phyloP scores from a whole-genome alignment of 352 stramenopile species.

The Blastocystis sp. region DNA sequence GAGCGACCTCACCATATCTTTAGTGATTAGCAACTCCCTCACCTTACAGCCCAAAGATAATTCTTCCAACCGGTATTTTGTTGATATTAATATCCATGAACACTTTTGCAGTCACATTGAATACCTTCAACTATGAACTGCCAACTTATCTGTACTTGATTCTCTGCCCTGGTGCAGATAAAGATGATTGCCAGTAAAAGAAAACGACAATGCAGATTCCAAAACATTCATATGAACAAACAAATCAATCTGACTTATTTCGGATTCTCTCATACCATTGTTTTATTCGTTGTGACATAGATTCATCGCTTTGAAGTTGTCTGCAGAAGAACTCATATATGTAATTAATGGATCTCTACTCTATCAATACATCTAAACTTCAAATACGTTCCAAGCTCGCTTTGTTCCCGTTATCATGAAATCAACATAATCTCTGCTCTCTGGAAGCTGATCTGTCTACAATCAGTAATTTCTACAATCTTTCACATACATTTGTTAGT shows the following conservation, averaged over 20 bases:
- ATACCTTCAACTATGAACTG: neutral
- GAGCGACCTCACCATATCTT: slow-evolving; percentile 56
- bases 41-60: slow-evolving; percentile 35
- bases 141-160: neutral
- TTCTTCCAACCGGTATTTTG: slow-evolving; percentile 5
- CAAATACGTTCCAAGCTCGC: neutral
- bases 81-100: slow-evolving; percentile 50
- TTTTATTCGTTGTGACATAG: neutral
- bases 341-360: neutral
- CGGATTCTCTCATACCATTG: neutral
- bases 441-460: neutral
- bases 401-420: neutral
- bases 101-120: slow-evolving; percentile 36
- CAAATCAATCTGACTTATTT: neutral
- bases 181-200: neutral
- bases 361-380: neutral
- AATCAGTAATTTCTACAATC: neutral
- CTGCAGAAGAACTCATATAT: neutral
- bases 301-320: neutral
- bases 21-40: neutral
- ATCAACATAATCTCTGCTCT: neutral
- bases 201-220: neutral
- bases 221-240: neutral
- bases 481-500: neutral
- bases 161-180: neutral